phyloP scores from a whole-genome alignment of 2,329 filamentous ascomycete species.

The Penicillium sp. region DNA sequence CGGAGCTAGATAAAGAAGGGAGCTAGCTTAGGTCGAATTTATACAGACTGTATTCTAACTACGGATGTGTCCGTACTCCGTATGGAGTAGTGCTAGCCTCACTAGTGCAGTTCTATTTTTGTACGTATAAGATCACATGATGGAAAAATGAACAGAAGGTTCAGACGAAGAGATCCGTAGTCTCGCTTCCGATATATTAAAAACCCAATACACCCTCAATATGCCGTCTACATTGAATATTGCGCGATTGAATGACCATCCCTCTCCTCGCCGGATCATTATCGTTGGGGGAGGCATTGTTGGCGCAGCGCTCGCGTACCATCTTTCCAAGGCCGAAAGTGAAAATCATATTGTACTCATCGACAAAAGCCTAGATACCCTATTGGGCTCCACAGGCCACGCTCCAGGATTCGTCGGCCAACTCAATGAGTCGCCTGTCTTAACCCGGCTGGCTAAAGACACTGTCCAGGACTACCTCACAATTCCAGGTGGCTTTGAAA shows the following conservation, averaged over 20 bases:
- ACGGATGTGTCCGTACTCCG: too few species aligned
- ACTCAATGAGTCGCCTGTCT: slow-evolving; percentile 31
- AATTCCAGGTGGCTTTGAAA: slow-evolving; percentile 29
- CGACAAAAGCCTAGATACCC: slow-evolving; percentile 26
- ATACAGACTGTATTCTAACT: too few species aligned
- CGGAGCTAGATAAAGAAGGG: too few species aligned
- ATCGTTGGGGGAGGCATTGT: slow-evolving; percentile 37
- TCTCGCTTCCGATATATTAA: too few species aligned
- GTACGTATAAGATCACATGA: too few species aligned
- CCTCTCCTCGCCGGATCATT: slow-evolving; percentile 9
- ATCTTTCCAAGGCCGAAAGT: slow-evolving; percentile 23
- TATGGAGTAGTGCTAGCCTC: too few species aligned
- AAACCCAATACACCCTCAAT: too few species aligned
- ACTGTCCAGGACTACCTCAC: slow-evolving; percentile 30
- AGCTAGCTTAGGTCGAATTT: too few species aligned
- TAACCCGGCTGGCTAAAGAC: slow-evolving; percentile 33
- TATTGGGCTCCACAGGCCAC: slow-evolving; percentile 33
- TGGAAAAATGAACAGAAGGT: too few species aligned
- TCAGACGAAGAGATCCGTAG: too few species aligned
- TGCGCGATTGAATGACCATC: slow-evolving; percentile 2
- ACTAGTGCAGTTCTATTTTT: too few species aligned
- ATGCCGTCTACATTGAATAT: slow-evolving; percentile 5
- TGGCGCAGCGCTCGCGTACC: slow-evolving; percentile 34
- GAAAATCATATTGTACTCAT: slow-evolving; percentile 22
- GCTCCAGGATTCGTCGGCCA: slow-evolving; percentile 39